These are phyloP conservation scores for Fusarium metavorans DNA, from an alignment of 2,329 filamentous ascomycete genomes.

Conservation along the genomic window DNA sequence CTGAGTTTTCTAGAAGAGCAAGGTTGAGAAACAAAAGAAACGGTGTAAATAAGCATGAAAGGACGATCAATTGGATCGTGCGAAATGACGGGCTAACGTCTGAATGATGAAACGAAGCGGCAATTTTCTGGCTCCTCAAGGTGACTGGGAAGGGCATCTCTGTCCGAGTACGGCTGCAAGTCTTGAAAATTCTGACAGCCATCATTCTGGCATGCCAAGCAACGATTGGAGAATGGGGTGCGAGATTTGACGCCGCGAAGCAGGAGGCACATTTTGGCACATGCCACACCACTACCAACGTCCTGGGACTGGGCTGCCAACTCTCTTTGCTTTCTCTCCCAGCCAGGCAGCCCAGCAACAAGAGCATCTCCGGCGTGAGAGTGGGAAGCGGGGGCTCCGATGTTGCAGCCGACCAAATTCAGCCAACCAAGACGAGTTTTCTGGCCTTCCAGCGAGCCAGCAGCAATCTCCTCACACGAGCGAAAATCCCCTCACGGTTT, in stretches of 20 bases:
- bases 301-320: constrained; percentile 3
- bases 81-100: constrained; percentile 17
- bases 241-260: constrained; percentile 15
- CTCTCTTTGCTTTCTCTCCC: constrained; percentile 21
- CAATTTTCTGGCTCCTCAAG: constrained; percentile 9
- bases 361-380: constrained; percentile 32
- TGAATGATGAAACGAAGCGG: constrained; percentile 6
- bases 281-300: constrained; percentile 27
- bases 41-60: constrained; percentile 41
- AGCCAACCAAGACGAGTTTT: constrained; percentile 12
- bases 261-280: constrained; percentile 28
- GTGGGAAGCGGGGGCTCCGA: constrained; percentile 35
- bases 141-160: background rate
- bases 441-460: background rate
- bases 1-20: constrained; percentile 38
- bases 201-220: constrained; percentile 6
- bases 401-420: constrained; percentile 32
- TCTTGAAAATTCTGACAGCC: constrained; percentile 31
- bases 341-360: constrained; percentile 18
- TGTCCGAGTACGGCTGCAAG: constrained; percentile 15
- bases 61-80: constrained; percentile 24
- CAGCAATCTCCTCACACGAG: background rate
- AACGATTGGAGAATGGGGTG: constrained; percentile 29
- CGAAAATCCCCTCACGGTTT: background rate
- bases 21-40: constrained; percentile 31